Evolutionary conservation across 2,329 filamentous ascomycete genomes (phyloP).

Genomic region (Fusarium mexicanum): DNA sequence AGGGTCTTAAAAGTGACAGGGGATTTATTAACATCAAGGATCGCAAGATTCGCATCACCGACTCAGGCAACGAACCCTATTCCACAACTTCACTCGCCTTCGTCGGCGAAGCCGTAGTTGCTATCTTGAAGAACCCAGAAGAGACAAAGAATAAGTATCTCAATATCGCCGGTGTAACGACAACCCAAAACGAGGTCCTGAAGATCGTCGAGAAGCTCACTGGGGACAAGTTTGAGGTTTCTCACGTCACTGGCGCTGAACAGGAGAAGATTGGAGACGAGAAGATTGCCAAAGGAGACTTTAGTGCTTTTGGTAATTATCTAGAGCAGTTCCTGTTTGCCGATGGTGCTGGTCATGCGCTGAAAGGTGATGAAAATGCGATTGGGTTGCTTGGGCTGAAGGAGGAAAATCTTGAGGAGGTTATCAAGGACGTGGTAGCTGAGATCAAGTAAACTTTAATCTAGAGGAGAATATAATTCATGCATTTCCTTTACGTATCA

Average conservation of each 20-base stretch:
- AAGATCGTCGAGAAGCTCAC: not conserved
- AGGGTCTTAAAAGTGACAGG: not conserved
- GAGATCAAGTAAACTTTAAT: not conserved
- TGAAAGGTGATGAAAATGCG: not conserved
- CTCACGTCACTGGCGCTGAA: not conserved
- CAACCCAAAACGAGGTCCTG: constrained; percentile 6
- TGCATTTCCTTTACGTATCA: accelerated
- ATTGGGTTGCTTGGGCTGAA: not conserved
- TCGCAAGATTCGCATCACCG: constrained; percentile 7
- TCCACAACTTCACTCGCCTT: constrained; percentile 1
- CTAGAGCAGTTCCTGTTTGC: constrained; percentile 9
- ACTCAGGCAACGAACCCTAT: constrained; percentile 7
- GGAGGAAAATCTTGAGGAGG: not conserved
- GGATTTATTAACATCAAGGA: constrained; percentile 1
- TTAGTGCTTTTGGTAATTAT: constrained; percentile 12
- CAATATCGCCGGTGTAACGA: not conserved
- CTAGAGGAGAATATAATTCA: not conserved
- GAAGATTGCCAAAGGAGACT: constrained; percentile 2
- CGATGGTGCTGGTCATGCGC: not conserved
- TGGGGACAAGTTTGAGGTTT: constrained; percentile 7
- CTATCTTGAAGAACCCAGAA: not conserved
- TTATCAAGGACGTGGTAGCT: not conserved
- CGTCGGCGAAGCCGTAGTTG: not conserved
- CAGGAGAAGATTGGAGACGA: constrained; percentile 5
- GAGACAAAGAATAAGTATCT: constrained; percentile 3